Evolutionary conservation across 78 protist species (phyloP).

Genomic region (Dictyostelium firmibasis): DNA sequence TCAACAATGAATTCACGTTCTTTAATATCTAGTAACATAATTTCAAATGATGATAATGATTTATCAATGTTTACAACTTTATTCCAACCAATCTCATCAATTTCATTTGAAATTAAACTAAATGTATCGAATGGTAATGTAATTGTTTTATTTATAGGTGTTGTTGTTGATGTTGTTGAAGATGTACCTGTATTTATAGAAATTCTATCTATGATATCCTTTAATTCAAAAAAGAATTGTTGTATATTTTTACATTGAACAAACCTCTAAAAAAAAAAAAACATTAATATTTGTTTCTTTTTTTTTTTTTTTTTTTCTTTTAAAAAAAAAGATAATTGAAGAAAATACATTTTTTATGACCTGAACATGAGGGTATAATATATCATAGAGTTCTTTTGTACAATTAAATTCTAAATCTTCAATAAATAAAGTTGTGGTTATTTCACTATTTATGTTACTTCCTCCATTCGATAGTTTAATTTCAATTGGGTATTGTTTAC

Average conservation of each 20-base stretch:
- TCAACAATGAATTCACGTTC: slow-evolving; percentile 6
- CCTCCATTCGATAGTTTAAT: neutral
- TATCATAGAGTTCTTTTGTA: neutral
- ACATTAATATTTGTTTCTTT: too few relatives aligned
- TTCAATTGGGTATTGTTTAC: slow-evolving; percentile 55
- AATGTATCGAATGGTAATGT: slow-evolving; percentile 50
- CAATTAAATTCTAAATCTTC: slow-evolving; percentile 43
- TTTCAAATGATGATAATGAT: neutral
- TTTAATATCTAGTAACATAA: neutral
- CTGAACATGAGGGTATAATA: neutral
- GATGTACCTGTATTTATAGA: neutral
- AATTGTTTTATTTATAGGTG: neutral
- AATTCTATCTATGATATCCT: slow-evolving; percentile 51
- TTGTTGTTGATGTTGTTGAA: neutral
- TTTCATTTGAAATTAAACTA: slow-evolving; percentile 3
- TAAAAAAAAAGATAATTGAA: neutral
- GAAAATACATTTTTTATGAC: slow-evolving; percentile 21
- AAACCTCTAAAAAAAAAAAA: neutral
- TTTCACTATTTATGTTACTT: neutral
- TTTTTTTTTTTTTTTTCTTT: neutral
- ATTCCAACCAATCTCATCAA: slow-evolving; percentile 63
- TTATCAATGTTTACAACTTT: slow-evolving; percentile 18
- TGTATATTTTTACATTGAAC: slow-evolving; percentile 52
- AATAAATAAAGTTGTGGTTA: neutral
- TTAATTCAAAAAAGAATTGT: slow-evolving; percentile 60